Percentiles rank a stretch among this genome's conserved stretches.
Evolutionary conservation across 1,284 basidiomycete species (phyloP).

Genomic region (Cystobasidiaceae sp.): DNA sequence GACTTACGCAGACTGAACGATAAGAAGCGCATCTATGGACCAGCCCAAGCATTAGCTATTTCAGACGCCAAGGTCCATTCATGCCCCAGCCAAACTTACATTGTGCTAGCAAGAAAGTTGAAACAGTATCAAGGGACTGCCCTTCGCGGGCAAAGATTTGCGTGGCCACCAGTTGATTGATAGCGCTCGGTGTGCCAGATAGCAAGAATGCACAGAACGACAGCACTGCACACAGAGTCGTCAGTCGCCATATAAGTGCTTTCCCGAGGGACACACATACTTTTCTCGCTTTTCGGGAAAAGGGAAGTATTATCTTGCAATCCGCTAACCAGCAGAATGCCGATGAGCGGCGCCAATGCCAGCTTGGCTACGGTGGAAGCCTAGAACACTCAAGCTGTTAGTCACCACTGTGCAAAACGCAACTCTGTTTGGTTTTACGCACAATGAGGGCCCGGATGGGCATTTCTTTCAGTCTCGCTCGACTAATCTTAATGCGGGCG

Average conservation of each 20-base stretch:
- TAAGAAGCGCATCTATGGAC: constrained; percentile 14
- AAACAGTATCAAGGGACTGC: constrained; percentile 17
- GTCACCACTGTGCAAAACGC: background rate
- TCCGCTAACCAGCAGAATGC: constrained; percentile 23
- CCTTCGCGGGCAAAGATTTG: constrained; percentile 26
- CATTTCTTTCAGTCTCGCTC: constrained; percentile 14
- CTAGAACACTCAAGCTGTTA: background rate
- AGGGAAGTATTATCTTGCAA: constrained; percentile 9
- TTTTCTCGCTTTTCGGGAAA: constrained; percentile 19
- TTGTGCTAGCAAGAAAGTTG: constrained; percentile 21
- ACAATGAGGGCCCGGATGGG: constrained; percentile 24
- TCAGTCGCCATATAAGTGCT: background rate
- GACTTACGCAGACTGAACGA: constrained; percentile 26
- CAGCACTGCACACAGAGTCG: constrained; percentile 10
- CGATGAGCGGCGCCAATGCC: constrained; percentile 6
- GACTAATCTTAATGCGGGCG: constrained; percentile 26
- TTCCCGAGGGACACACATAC: background rate
- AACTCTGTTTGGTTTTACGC: background rate
- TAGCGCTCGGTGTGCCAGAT: constrained; percentile 25
- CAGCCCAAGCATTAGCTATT: background rate
- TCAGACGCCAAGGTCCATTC: too few species aligned
- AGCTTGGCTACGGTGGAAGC: constrained; percentile 16
- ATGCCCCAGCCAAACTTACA: background rate
- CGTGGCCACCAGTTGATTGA: constrained; percentile 28
- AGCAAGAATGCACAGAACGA: constrained; percentile 22